phyloP scores from a whole-genome alignment of 768 basidiomycete genomes.

The Naganishia onofrii region DNA sequence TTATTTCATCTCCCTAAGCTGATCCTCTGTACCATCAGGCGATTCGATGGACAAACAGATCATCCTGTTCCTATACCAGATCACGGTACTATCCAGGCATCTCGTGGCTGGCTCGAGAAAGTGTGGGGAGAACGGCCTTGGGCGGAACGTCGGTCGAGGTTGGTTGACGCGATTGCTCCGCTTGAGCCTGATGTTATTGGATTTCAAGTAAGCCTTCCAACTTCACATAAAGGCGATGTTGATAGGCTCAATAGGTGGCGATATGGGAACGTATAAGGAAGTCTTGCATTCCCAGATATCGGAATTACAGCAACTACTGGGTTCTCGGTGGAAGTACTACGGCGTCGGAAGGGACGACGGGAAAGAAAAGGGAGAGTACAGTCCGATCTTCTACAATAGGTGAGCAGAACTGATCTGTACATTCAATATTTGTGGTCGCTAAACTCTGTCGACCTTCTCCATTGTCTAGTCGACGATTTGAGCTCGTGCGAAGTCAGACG shows the following conservation, averaged over 20 bases:
- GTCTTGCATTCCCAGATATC: slow-evolving; percentile 61
- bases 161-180: slow-evolving; percentile 40
- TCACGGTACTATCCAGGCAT: slow-evolving; percentile 30
- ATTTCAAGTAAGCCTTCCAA: slow-evolving; percentile 39
- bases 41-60: slow-evolving; percentile 33
- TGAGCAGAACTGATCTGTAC: slow-evolving; percentile 24
- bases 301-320: slow-evolving; percentile 61
- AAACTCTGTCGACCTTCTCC: background rate
- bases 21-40: slow-evolving; percentile 19
- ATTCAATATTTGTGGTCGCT: slow-evolving; percentile 1
- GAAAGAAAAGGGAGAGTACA: slow-evolving; percentile 60
- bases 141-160: slow-evolving; percentile 39
- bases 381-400: slow-evolving; percentile 64
- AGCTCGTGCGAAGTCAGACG: slow-evolving; percentile 32
- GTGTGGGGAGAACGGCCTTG: slow-evolving; percentile 39
- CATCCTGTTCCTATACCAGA: slow-evolving; percentile 38
- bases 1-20: slow-evolving; percentile 7
- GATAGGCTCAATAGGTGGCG: background rate
- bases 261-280: slow-evolving; percentile 40
- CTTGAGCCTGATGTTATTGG: slow-evolving; percentile 42
- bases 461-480: slow-evolving; percentile 9
- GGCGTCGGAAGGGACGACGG: slow-evolving; percentile 68
- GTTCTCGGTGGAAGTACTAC: slow-evolving; percentile 60
- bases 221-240: background rate
- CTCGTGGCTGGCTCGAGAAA: background rate